A percentile compares a stretch with the other conserved stretches of the same genome.
Evolutionary conservation across 169 alveolate genomes (phyloP).

Genomic region (Theileria luwenshuni): DNA sequence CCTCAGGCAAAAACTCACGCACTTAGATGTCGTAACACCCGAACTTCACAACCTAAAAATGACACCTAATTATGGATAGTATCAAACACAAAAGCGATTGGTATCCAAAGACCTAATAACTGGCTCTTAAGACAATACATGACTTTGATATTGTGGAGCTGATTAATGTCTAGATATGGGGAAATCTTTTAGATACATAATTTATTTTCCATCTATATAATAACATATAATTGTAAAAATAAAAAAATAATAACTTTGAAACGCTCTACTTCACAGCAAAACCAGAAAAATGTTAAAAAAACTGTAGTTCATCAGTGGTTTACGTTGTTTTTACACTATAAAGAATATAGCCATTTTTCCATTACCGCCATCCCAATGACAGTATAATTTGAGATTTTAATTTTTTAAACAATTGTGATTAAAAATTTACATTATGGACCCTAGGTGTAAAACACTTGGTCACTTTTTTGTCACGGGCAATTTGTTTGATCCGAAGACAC

Average conservation of each 20-base stretch:
- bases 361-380: not conserved
- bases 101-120: conserved; percentile 11
- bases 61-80: not conserved
- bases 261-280: not conserved
- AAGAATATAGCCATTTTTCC: not conserved
- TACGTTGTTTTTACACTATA: conserved; percentile 11
- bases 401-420: not conserved
- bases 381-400: not conserved
- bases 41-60: not conserved
- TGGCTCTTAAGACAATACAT: conserved; percentile 20
- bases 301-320: not conserved
- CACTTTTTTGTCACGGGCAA: not conserved
- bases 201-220: conserved; percentile 2
- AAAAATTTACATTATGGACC: not conserved
- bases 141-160: conserved; percentile 19
- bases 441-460: not conserved
- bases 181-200: not conserved
- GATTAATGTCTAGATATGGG: conserved; percentile 8
- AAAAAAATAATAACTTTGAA: too few relatives aligned
- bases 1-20: not conserved
- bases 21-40: not conserved
- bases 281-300: not conserved
- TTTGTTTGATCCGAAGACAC: not conserved
- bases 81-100: conserved; percentile 16
- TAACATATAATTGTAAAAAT: too few relatives aligned